These are phyloP conservation scores for Salix brachista DNA, from an alignment of 345 rosid species.

Conservation along the genomic window DNA sequence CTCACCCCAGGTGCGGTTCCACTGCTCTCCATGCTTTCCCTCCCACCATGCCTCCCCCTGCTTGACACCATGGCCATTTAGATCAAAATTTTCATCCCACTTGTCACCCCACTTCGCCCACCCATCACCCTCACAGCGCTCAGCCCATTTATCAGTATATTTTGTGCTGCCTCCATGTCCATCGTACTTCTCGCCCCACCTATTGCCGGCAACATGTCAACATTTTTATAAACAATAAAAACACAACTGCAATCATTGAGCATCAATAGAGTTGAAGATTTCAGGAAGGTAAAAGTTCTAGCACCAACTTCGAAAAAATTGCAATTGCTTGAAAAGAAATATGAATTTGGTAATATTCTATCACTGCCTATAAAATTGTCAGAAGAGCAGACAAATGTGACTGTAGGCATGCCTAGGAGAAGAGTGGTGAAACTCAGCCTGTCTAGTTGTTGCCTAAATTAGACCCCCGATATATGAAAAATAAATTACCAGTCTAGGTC, in stretches of 20 bases:
- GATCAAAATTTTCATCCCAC: conserved; percentile 88
- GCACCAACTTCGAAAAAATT: too few relatives aligned
- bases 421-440: too few relatives aligned
- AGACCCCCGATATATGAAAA: too few relatives aligned
- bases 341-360: too few relatives aligned
- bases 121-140: conserved; percentile 68
- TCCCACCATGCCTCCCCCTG: conserved; percentile 98
- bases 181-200: conserved; percentile 96
- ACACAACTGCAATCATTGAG: not conserved
- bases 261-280: not conserved
- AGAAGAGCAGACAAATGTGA: too few relatives aligned
- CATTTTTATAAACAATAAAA: not conserved
- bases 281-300: too few relatives aligned
- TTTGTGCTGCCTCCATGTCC: conserved; percentile 84
- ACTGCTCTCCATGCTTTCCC: conserved; percentile 71
- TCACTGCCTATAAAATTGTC: too few relatives aligned
- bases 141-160: conserved; percentile 97
- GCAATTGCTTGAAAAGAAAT: too few relatives aligned
- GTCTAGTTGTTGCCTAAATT: too few relatives aligned
- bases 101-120: conserved; percentile 99
- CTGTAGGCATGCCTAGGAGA: too few relatives aligned
- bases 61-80: conserved; percentile 74
- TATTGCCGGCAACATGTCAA: conserved; percentile 14
- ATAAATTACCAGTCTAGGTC: too few relatives aligned
- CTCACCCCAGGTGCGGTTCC: conserved; percentile 99